phyloP scores from a whole-genome alignment of 805 yeast genomes.

The Candida alai region DNA sequence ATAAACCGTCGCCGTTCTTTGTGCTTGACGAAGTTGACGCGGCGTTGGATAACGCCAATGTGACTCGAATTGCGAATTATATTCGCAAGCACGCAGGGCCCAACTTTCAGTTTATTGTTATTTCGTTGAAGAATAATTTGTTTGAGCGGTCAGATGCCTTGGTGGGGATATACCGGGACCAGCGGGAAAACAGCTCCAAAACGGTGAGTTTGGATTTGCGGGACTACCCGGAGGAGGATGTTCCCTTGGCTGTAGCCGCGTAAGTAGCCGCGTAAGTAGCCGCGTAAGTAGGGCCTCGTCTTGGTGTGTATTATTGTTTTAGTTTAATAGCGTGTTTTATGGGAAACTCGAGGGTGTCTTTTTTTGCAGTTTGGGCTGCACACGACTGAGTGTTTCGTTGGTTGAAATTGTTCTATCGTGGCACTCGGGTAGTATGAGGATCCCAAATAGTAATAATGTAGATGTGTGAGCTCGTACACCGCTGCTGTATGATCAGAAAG shows the following conservation, averaged over 20 bases:
- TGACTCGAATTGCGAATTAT: slow-evolving; percentile 80
- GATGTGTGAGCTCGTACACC: too few relatives aligned
- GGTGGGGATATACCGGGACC: slow-evolving; percentile 90
- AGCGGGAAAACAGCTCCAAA: slow-evolving; percentile 63
- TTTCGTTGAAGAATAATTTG: slow-evolving; percentile 80
- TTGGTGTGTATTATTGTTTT: too few relatives aligned
- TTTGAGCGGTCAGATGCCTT: slow-evolving; percentile 87
- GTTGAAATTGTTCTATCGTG: too few relatives aligned
- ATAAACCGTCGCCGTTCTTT: slow-evolving; percentile 91
- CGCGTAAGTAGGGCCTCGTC: too few relatives aligned
- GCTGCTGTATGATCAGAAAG: too few relatives aligned
- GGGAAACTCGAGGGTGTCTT: background rate
- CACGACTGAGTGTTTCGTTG: too few relatives aligned
- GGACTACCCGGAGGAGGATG: slow-evolving; percentile 45
- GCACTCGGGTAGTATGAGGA: too few relatives aligned
- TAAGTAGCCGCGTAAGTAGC: too few relatives aligned
- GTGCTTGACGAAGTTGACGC: slow-evolving; percentile 98
- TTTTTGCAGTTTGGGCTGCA: background rate
- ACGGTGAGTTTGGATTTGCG: slow-evolving; percentile 72
- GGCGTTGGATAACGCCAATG: slow-evolving; percentile 88
- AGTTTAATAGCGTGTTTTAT: too few relatives aligned
- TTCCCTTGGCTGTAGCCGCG: slow-evolving; percentile 11
- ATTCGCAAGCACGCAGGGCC: slow-evolving; percentile 73
- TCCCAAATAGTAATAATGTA: too few relatives aligned
- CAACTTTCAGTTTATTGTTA: slow-evolving; percentile 85